Evolutionary conservation across 768 basidiomycete species (phyloP), one percentile per base, ranked within the genome.

Genomic region (Pleurotus salmoneostramineus): DNA sequence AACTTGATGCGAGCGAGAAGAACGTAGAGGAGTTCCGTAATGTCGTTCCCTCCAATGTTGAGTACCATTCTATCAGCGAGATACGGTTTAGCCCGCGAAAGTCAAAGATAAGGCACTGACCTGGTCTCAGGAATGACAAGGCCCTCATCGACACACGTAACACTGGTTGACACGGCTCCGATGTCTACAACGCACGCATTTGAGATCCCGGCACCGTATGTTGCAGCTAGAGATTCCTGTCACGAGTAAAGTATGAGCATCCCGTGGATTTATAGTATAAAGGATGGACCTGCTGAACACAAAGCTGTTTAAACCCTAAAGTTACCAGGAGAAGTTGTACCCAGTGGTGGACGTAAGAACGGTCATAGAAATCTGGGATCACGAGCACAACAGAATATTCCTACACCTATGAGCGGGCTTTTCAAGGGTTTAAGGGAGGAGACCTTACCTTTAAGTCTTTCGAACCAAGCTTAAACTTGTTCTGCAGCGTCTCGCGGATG

Each of bases 181-280:
- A 98, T 88, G 69, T 99, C 93, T 36, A 99, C 91, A 4, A 99
- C 92, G 65, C 97, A 98, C 8, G 95, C 97, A 64, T 87, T 90
- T 0, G 93, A 93, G 52, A 98, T 87, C 5, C 96, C 96, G 5
- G 96, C 95, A 17, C 95, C 95, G 68, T 95, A 98, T 0, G 93
- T 93, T 3, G 95, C 94, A 35, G 92, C 91, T 42, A 96, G 77
- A 3, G 93, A 89, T 77, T 97, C 95, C 93, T 97, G 61, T 6
- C 21, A 27, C 10, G 7, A 27, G 27, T 40, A 31, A 12, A 27
- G 14, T 32, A 17, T 15, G n/a, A 33, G 14, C 6, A 48, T 14
- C 21, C 8, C 21, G 21, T 27, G 1, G 2, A 10, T 32, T 48
- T 15, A 32, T 11, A 6, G 33, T 10, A 48, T 36, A 33, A 27